Conservation (phyloP, 441 rosid genomes). For the Eutrema salsugineum region DNA sequence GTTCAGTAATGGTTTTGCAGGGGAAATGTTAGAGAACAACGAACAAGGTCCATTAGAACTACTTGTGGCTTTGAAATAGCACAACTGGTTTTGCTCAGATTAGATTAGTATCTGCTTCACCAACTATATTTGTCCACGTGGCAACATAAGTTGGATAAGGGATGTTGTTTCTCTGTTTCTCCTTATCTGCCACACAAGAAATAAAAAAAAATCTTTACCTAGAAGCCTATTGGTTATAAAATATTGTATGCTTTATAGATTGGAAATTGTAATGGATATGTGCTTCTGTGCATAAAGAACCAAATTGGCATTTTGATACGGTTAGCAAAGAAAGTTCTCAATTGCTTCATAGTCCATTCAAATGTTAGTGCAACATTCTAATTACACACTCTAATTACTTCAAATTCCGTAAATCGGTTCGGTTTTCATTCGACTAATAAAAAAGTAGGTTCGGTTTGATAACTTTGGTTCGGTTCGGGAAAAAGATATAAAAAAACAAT, state of each 20-base stretch:
- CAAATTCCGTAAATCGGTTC: no score
- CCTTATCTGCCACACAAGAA: conserved; percentile 10
- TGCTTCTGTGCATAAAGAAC: background rate
- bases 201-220: conserved; percentile 11
- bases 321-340: background rate
- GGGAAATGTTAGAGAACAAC: background rate
- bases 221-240: background rate
- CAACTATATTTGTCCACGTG: conserved; percentile 65
- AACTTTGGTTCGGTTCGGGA: no score
- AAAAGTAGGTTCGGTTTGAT: no score
- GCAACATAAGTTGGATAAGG: conserved; percentile 42
- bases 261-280: background rate
- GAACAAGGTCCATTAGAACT: conserved; percentile 21
- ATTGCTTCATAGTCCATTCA: background rate
- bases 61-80: conserved; percentile 39
- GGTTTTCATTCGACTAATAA: no score
- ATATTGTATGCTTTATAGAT: background rate
- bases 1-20: background rate
- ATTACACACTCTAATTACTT: no score
- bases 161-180: conserved; percentile 31
- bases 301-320: background rate
- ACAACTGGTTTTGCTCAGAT: conserved; percentile 35
- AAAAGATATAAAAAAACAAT: no score
- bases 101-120: conserved; percentile 58
- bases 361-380: no score